Evolutionary conservation across 305 asterid species (phyloP), one percentile per base, ranked within the genome.

Genomic region (Ajuga reptans): DNA sequence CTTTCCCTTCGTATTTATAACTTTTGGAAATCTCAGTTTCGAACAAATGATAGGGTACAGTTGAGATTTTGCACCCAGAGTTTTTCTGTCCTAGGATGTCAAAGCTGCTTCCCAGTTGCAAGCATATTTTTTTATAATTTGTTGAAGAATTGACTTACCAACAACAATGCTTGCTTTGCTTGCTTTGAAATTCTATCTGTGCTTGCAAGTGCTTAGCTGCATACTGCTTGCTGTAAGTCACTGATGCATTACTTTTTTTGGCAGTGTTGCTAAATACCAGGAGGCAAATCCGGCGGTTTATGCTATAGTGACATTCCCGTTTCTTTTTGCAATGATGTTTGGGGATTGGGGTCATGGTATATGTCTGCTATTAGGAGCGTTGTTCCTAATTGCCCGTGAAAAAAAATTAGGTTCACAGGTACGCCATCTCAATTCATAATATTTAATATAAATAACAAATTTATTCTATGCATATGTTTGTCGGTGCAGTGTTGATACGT

Each of bases 321-420:
- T 94, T 82, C 96, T 94, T 79, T 94, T 94, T 72, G 99, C 98
- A 69, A 95, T 94, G 83, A 94, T 94, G 99, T 93, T 93, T 79
- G 99, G 99, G 59, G 97, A 93, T 77, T 93, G 99, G 99, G 99
- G 99, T 72, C 99, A 94, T 81, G 99, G 99, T 64, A 79, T 89
- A 72, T 94, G 98, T 82, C 76, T 94, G 76, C 83, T 94, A 51
- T 74, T 89, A 79, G 98, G 97, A 72, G 97, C 98, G 53, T 71
- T 91, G 64, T 75, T 82, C 72, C 93, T 94, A 65, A 81, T 89
- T 55, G 85, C 91, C 45, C 91, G 80, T 43, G 98, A 94, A 81
- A 88, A 81, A 50, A 88, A 83, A 77, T 79, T 87, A 64, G 77
- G 95, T 75, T 85, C 98, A 54, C 97, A 94, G 97, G 99, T 91